Base-by-base conservation (phyloP, 140 eudicot species). In the Senecio squalidus region DNA sequence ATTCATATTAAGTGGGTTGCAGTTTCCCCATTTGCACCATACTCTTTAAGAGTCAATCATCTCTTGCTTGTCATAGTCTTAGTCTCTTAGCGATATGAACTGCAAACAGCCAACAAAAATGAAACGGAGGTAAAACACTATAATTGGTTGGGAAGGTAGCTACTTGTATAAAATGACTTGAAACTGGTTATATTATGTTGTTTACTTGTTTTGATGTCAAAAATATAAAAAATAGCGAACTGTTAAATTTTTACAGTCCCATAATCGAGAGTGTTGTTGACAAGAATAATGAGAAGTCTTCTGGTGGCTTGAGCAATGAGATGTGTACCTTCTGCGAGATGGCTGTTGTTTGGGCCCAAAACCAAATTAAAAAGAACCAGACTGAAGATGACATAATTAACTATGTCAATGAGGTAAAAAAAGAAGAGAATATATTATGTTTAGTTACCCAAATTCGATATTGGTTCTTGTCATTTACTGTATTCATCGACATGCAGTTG, bases 281-380 rank as follows among this genome's bases (percentile, higher is more conserved):
- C 64, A 71, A 79, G 68, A 75, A 47, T 21, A 73, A 52, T n/a
- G 81, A 76, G 20, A 64, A 39, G 55, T 69, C 83, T 15, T 67
- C 86, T 30, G 77, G 57, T 30, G 76, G 77, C 8, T 17, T 62
- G 25, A 69, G 44, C 45, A 89, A 88, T 71, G 93, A 67, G 43
- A 84, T 78, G 80, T 92, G 99, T 76, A 53, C 93, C 2, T 82
- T 86, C 41, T 92, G 99, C 49, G 99, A 92, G 71, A 92, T 88
- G 99, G 76, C 93, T 24, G 90, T 87, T 59, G 85, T 82, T 55
- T 92, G 99, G 99, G 74, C 80, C 82, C 93, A 78, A 54, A 84
- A 63, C 58, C 94, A 92, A 66, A 74, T 92, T 38, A 68, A 53
- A 40, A 80, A 67, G 59, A 92, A 88, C 41, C 61, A 73, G 74